A percentile compares a stretch with the other conserved stretches of the same genome.
Evolutionary conservation across 257 asterid genomes (phyloP).

Genomic region (Cynanchum wilfordii): DNA sequence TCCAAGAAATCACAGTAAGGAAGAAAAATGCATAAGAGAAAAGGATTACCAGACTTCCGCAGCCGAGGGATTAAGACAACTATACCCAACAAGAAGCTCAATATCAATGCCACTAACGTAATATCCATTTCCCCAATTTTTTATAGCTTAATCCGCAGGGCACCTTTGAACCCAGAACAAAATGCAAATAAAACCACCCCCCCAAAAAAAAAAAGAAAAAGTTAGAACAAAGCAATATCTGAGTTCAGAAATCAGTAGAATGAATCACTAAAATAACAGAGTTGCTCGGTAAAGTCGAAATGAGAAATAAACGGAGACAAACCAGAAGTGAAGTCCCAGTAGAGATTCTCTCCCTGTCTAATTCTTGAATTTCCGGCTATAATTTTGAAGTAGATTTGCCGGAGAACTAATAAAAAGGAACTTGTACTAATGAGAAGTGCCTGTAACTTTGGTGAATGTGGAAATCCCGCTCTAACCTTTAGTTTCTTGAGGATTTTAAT

Average conservation of each 20-base stretch:
- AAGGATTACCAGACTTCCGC: constrained; percentile 47
- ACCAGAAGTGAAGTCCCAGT: constrained; percentile 6
- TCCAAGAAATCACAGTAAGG: constrained; percentile 3
- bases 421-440: too few species aligned
- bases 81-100: constrained; percentile 46
- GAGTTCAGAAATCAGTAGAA: neutral
- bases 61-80: constrained; percentile 44
- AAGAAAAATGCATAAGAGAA: neutral
- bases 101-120: constrained; percentile 34
- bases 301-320: neutral
- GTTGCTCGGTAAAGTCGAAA: neutral
- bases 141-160: constrained; percentile 20
- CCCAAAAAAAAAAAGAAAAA: neutral
- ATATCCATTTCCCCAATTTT: constrained; percentile 39
- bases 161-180: neutral
- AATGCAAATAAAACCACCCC: neutral
- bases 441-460: neutral
- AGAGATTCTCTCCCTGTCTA: neutral
- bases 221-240: neutral
- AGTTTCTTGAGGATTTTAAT: too few species aligned
- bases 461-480: neutral
- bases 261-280: neutral
- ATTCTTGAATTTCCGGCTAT: constrained; percentile 25
- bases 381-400: neutral
- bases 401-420: too few species aligned